Conservation (phyloP, 345 rosid genomes). For the Corchorus olitorius region DNA sequence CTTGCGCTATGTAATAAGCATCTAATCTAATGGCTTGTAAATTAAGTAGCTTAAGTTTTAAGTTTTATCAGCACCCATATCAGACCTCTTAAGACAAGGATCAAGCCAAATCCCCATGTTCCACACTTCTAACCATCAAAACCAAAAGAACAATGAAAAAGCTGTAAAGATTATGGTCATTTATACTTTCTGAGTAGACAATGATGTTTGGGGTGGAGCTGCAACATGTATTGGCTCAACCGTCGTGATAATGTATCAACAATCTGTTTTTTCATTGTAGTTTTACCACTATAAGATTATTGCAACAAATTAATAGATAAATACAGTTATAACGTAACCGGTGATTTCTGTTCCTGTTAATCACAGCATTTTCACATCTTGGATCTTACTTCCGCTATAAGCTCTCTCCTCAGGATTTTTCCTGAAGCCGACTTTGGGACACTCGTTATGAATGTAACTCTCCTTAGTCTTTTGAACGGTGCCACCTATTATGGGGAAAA, state of each 20-base stretch:
- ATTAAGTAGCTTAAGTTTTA: no score
- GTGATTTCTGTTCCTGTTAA: background rate
- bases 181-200: background rate
- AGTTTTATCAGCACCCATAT: no score
- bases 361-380: slow-evolving; percentile 43
- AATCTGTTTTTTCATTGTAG: background rate
- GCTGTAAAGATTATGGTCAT: no score
- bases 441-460: slow-evolving; percentile 59
- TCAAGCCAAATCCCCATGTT: no score
- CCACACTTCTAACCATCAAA: no score
- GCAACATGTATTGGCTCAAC: background rate
- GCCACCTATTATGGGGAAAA: slow-evolving; percentile 60
- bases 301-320: background rate
- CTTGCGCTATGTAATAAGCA: no score
- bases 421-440: slow-evolving; percentile 89
- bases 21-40: no score
- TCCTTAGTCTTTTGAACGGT: slow-evolving; percentile 70
- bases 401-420: slow-evolving; percentile 83
- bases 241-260: background rate
- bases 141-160: no score
- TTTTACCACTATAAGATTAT: no score
- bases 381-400: slow-evolving; percentile 61
- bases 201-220: background rate
- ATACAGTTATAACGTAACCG: background rate
- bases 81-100: no score